phyloP scores from a whole-genome alignment of 371 early-diverging fungal genomes.

The Smittium mucronatum region DNA sequence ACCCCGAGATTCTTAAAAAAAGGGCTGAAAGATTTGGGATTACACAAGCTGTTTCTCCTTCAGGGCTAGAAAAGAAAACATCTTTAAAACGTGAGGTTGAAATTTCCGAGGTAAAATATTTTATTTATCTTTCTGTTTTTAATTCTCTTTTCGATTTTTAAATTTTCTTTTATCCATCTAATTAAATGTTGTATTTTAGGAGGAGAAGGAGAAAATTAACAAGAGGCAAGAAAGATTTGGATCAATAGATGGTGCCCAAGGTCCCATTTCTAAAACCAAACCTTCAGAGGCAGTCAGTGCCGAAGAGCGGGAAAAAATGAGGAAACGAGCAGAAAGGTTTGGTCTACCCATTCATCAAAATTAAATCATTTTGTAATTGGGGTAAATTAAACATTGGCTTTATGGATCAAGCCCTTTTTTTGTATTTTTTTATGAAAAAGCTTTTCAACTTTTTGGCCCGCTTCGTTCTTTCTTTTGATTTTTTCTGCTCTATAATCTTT shows the following conservation, averaged over 20 bases:
- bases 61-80: not conserved
- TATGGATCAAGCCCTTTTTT: not conserved
- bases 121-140: not conserved
- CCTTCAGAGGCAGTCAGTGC: not conserved
- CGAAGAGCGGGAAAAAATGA: constrained; percentile 7
- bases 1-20: constrained; percentile 6
- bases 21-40: constrained; percentile 8
- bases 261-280: not conserved
- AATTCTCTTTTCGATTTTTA: not conserved
- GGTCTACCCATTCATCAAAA: not conserved
- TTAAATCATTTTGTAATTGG: not conserved
- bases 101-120: constrained; percentile 4
- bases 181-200: not conserved
- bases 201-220: not conserved
- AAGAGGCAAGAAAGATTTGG: not conserved
- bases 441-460: not conserved
- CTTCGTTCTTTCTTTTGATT: not conserved
- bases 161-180: not conserved
- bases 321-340: constrained; percentile 9
- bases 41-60: not conserved
- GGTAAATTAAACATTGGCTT: not conserved
- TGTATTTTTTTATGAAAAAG: not conserved
- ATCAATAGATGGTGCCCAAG: too few species aligned
- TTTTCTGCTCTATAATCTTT: not conserved
- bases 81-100: not conserved